Conservation (phyloP, 768 basidiomycete species). For the Daedaleopsis nitida region DNA sequence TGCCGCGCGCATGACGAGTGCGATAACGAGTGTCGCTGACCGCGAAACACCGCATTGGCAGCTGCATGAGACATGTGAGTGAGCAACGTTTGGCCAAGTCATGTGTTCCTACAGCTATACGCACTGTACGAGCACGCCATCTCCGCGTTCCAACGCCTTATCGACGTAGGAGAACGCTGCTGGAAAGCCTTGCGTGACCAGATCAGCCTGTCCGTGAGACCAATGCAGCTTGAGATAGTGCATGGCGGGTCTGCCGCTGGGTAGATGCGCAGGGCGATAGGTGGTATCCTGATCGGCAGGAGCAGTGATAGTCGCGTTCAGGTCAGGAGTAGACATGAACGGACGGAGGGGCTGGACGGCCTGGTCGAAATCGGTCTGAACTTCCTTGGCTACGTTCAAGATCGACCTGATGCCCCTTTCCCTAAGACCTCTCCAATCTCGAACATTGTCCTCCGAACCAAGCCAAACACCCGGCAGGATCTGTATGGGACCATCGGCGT, state of each 20-base stretch:
- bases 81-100: slow-evolving; percentile 2
- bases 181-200: slow-evolving; percentile 78
- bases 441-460: slow-evolving; percentile 90
- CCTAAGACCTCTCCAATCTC: slow-evolving; percentile 72
- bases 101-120: slow-evolving; percentile 34
- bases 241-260: slow-evolving; percentile 74
- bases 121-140: slow-evolving; percentile 84
- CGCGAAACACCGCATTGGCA: slow-evolving; percentile 95
- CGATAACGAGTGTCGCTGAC: slow-evolving; percentile 88
- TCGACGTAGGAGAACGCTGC: slow-evolving; percentile 83
- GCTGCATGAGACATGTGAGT: slow-evolving; percentile 39
- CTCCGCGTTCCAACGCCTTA: slow-evolving; percentile 69
- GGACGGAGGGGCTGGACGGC: slow-evolving; percentile 53
- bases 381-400: slow-evolving; percentile 93
- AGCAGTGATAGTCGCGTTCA: slow-evolving; percentile 40
- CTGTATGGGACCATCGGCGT: slow-evolving; percentile 79
- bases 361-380: slow-evolving; percentile 68
- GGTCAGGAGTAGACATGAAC: slow-evolving; percentile 70
- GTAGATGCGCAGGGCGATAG: slow-evolving; percentile 67
- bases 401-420: slow-evolving; percentile 77
- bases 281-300: slow-evolving; percentile 40
- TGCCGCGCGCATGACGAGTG: slow-evolving; percentile 92
- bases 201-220: slow-evolving; percentile 93
- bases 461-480: slow-evolving; percentile 87
- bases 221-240: slow-evolving; percentile 89